Evolutionary conservation across 1,284 basidiomycete species (phyloP), one percentile per base, ranked within the genome.

Genomic region (Leccinum solheimii): DNA sequence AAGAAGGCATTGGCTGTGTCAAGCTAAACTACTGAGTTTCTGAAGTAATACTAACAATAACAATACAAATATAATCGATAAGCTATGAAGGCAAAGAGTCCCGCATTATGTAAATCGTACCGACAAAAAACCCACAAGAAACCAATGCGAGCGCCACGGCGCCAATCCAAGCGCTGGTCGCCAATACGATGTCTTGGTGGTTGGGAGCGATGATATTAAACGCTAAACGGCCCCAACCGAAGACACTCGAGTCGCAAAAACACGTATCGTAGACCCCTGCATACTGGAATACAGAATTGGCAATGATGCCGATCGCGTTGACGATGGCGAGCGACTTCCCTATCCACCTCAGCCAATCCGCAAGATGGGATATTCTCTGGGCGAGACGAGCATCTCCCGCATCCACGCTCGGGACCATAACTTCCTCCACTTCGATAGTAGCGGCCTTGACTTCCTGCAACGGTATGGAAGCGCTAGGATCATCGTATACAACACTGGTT

Each of bases 251-350:
- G 34, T 73, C 52, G n/a, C 72, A 72, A 16, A 55, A 72, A 34
- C 73, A 72, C 1, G 52, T 73, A 3, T 62, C 11, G 23, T 64
- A 72, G 11, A 75, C 27, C 10, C 58, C 50, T 2, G 70, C 51
- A 2, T 61, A 72, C 32, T 68, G 67, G 34, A 74, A 64, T 5
- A 73, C 6, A 2, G 69, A 70, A 34, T 40, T 62, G 9, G 62
- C 26, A 14, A 74, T 1, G 45, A 72, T 56, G 1, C 58, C 55
- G 16, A 72, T 58, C 2, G 67, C 68, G 9, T 75, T 72, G 56
- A 63, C 0, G 19, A 72, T 48, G 11, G 72, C 71, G 5, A 72
- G 13, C 1, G 32, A 32, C 58, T 75, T 73, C 0, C 72, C 69
- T 11, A 56, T 56, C 67, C 70, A 70, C 13, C 72, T 64, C 5